Evolutionary conservation across 306 rosid genomes (phyloP).

Genomic region (peach (Prunus persica)): DNA sequence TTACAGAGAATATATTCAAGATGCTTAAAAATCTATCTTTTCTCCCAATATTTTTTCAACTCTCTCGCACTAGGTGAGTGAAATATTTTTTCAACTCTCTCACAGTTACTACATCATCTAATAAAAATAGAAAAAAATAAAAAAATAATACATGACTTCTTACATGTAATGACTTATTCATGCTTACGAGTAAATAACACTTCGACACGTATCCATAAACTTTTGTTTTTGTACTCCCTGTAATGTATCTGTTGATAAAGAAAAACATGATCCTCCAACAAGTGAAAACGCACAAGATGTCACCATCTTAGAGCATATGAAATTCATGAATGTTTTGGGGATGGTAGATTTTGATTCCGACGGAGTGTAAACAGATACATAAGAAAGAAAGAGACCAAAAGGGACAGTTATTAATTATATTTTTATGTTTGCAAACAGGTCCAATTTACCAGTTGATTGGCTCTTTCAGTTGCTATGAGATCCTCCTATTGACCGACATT

Average conservation of each 20-base stretch:
- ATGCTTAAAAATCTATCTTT: background rate
- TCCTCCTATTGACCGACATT: conserved; percentile 27
- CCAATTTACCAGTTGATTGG: background rate
- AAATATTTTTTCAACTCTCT: too few species aligned
- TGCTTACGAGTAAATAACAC: too few species aligned
- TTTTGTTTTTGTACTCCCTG: too few species aligned
- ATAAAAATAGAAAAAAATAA: background rate
- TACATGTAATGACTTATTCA: background rate
- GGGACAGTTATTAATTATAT: background rate
- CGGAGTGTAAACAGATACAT: background rate
- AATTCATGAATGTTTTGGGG: background rate
- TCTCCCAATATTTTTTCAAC: background rate
- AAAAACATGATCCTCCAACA: background rate
- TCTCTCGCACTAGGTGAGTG: background rate
- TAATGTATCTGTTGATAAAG: too few species aligned
- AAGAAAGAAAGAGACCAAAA: background rate
- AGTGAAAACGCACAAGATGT: background rate
- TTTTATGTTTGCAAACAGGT: background rate
- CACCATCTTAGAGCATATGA: background rate
- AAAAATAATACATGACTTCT: background rate
- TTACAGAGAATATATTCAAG: background rate
- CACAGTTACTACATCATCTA: background rate
- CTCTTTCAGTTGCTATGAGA: background rate
- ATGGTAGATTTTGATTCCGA: background rate
- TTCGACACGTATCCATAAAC: too few species aligned